These are phyloP conservation scores for Ceratocystis lukuohia DNA, from an alignment of 2,329 filamentous ascomycete species.

Conservation along the genomic window DNA sequence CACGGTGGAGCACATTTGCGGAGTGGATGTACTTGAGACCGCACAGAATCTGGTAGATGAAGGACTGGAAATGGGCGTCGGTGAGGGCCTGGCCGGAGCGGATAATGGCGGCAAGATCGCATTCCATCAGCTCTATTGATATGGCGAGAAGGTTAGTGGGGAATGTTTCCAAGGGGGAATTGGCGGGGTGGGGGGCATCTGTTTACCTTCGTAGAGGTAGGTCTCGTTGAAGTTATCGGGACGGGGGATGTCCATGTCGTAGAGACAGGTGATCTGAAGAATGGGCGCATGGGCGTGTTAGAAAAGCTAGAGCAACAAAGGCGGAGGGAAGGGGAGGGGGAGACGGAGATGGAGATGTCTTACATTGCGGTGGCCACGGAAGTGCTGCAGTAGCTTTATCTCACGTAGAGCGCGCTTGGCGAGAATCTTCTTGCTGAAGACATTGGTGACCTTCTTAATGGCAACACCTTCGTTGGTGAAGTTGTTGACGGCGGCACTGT, in stretches of 20 bases:
- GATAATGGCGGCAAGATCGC: constrained; percentile 94
- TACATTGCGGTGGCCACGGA: constrained; percentile 78
- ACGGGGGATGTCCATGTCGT: constrained; percentile 97
- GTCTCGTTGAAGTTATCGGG: constrained; percentile 98
- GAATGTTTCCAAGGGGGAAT: not conserved
- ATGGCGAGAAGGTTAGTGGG: not conserved
- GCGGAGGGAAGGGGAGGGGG: not conserved
- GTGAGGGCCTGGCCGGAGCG: constrained; percentile 92
- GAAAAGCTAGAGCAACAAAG: not conserved
- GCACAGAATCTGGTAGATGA: constrained; percentile 99
- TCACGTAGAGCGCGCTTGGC: constrained; percentile 95
- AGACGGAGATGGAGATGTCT: constrained; percentile 24
- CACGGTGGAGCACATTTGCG: constrained; percentile 90
- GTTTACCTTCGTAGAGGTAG: constrained; percentile 89
- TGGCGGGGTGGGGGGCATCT: not conserved
- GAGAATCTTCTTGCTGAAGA: constrained; percentile 99
- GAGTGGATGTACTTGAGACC: constrained; percentile 99
- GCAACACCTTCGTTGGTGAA: constrained; percentile 86
- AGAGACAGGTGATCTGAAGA: constrained; percentile 84
- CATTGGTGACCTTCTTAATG: constrained; percentile 99
- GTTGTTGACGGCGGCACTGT: constrained; percentile 80
- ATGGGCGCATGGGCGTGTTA: not conserved
- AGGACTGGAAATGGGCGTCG: constrained; percentile 98
- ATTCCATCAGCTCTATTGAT: constrained; percentile 85
- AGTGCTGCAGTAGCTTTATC: constrained; percentile 97